phyloP scores from a whole-genome alignment of 306 rosid species.

The Nissolia schottii region DNA sequence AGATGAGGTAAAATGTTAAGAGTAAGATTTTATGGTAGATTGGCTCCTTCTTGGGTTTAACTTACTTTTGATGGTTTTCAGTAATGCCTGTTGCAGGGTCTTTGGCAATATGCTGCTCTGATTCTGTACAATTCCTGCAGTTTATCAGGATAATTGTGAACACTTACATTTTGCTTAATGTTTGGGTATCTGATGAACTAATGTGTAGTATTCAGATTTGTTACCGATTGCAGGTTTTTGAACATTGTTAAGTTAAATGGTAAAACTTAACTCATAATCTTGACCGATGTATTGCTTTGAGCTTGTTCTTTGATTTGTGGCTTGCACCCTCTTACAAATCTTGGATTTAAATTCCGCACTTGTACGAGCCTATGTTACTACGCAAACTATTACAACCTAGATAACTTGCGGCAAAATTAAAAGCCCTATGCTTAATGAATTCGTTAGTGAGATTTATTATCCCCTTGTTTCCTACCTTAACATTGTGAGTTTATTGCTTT shows the following conservation, averaged over 20 bases:
- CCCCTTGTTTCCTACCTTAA: too few relatives aligned
- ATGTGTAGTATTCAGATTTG: conserved; percentile 1
- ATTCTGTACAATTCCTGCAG: conserved; percentile 20
- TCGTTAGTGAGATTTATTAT: too few relatives aligned
- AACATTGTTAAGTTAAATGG: neutral
- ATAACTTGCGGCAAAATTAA: neutral
- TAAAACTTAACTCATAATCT: neutral
- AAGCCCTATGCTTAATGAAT: neutral
- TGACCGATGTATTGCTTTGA: conserved; percentile 7
- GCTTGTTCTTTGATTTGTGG: neutral
- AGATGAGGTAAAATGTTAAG: conserved; percentile 41
- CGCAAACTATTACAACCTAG: neutral
- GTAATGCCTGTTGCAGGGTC: conserved; percentile 27
- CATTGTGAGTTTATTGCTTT: too few relatives aligned
- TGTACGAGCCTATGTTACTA: neutral
- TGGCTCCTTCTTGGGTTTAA: neutral
- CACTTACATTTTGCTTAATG: conserved; percentile 12
- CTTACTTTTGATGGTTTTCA: conserved; percentile 16
- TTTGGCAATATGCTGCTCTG: conserved; percentile 14
- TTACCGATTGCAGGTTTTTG: neutral
- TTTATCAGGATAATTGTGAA: conserved; percentile 8
- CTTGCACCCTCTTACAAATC: too few relatives aligned
- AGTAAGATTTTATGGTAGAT: neutral
- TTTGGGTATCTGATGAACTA: neutral
- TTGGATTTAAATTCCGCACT: too few relatives aligned